phyloP scores from a whole-genome alignment of 2,329 filamentous ascomycete genomes.

The Periglandula ipomoeae region DNA sequence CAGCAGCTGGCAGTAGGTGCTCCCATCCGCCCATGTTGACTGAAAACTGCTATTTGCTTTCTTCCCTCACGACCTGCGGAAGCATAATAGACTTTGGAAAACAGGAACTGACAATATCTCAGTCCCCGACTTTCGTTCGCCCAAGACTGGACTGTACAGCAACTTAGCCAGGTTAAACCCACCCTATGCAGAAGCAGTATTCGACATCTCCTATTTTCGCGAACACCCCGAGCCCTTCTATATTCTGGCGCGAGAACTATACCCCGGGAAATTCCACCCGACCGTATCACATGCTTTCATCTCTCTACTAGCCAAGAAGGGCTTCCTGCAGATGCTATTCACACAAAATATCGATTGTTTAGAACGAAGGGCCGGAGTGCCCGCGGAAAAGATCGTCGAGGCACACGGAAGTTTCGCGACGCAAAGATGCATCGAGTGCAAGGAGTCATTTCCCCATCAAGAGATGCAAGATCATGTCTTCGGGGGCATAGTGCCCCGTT shows the following conservation, averaged over 20 bases:
- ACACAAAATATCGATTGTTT: conserved; percentile 98
- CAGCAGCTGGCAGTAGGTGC: conserved; percentile 50
- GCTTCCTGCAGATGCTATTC: conserved; percentile 74
- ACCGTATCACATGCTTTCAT: conserved; percentile 90
- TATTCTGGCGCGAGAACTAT: conserved; percentile 80
- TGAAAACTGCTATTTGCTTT: neutral
- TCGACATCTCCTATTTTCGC: conserved; percentile 85
- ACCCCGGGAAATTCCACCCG: conserved; percentile 80
- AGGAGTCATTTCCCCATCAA: conserved; percentile 58
- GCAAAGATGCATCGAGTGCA: conserved; percentile 88
- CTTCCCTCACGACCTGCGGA: neutral
- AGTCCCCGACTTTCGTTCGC: conserved; percentile 92
- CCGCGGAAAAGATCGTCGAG: conserved; percentile 73
- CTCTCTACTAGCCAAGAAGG: conserved; percentile 68
- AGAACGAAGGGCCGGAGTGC: conserved; percentile 78
- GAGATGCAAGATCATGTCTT: conserved; percentile 64
- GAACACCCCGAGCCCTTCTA: conserved; percentile 85
- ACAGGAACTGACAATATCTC: conserved; percentile 9
- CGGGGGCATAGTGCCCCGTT: conserved; percentile 61
- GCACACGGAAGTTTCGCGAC: conserved; percentile 92
- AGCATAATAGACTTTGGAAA: neutral
- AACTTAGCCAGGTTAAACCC: conserved; percentile 82
- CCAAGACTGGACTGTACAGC: conserved; percentile 85
- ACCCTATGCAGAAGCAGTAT: conserved; percentile 85
- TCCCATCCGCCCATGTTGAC: neutral